phyloP scores from a whole-genome alignment of 2,329 filamentous ascomycete genomes.

The Colletotrichum sansevieriae region DNA sequence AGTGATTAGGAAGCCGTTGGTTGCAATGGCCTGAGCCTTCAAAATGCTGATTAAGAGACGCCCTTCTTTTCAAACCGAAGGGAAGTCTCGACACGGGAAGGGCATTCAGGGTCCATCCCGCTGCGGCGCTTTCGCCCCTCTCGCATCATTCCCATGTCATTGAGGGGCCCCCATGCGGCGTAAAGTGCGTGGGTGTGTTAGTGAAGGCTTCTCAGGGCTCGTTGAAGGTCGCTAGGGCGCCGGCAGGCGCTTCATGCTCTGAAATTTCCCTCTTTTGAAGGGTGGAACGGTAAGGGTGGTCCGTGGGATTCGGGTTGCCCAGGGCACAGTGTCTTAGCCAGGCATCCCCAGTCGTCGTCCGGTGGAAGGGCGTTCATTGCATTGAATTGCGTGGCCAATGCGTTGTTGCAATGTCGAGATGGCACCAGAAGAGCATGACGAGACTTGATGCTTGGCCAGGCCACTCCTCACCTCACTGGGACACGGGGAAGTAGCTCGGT shows the following conservation, averaged over 20 bases:
- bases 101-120: slow-evolving; percentile 26
- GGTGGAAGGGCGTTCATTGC: slow-evolving; percentile 34
- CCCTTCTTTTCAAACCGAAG: background rate
- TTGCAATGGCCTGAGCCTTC: background rate
- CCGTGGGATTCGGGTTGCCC: slow-evolving; percentile 23
- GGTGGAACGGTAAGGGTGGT: slow-evolving; percentile 34
- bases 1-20: background rate
- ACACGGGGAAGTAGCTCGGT: slow-evolving; percentile 15
- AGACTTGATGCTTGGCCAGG: slow-evolving; percentile 27
- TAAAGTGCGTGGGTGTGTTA: slow-evolving; percentile 4
- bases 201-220: background rate
- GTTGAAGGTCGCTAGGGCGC: slow-evolving; percentile 16
- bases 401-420: slow-evolving; percentile 36
- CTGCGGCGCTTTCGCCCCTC: slow-evolving; percentile 25
- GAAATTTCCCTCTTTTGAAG: slow-evolving; percentile 28
- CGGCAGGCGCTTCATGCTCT: slow-evolving; percentile 16
- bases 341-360: slow-evolving; percentile 35
- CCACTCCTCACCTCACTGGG: slow-evolving; percentile 16
- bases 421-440: slow-evolving; percentile 26
- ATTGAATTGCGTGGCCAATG: slow-evolving; percentile 40
- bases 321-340: slow-evolving; percentile 30
- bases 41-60: background rate
- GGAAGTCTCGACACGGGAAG: background rate
- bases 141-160: slow-evolving; percentile 32
- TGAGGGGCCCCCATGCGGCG: background rate